Evolutionary conservation across 2,329 filamentous ascomycete species (phyloP).

Genomic region (Elsinoe necatrix): DNA sequence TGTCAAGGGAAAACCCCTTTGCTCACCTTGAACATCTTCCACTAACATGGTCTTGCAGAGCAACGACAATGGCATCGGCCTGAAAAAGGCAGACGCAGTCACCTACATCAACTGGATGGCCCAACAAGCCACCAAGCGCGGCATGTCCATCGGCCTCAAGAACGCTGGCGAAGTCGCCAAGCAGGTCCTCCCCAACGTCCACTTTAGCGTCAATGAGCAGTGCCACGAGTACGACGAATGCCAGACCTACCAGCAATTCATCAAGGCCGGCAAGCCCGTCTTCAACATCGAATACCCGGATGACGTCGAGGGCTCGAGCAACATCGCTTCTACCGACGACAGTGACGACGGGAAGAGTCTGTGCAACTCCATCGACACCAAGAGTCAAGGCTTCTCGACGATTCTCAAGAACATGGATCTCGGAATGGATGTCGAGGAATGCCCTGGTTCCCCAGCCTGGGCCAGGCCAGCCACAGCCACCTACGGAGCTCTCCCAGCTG

Average conservation of each 20-base stretch:
- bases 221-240: slow-evolving; percentile 56
- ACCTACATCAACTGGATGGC: slow-evolving; percentile 55
- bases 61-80: slow-evolving; percentile 54
- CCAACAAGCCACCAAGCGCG: slow-evolving; percentile 42
- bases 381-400: slow-evolving; percentile 48
- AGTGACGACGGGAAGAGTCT: slow-evolving; percentile 23
- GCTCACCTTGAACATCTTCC: too few relatives aligned
- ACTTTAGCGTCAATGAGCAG: slow-evolving; percentile 64
- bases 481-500: background rate
- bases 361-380: slow-evolving; percentile 37
- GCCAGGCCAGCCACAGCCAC: background rate
- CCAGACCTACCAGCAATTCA: slow-evolving; percentile 48
- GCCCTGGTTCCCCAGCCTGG: background rate
- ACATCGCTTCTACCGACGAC: background rate
- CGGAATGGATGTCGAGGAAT: slow-evolving; percentile 46
- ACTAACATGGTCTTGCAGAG: slow-evolving; percentile 10
- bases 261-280: slow-evolving; percentile 55
- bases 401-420: slow-evolving; percentile 57
- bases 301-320: background rate
- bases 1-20: too few relatives aligned
- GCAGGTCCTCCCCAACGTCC: slow-evolving; percentile 42
- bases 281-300: slow-evolving; percentile 66
- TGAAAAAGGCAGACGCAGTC: slow-evolving; percentile 50
- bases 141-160: slow-evolving; percentile 59
- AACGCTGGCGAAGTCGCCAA: slow-evolving; percentile 56